Base-by-base conservation (phyloP, 2,329 filamentous ascomycete genomes). In the Dactylellina cionopaga region DNA sequence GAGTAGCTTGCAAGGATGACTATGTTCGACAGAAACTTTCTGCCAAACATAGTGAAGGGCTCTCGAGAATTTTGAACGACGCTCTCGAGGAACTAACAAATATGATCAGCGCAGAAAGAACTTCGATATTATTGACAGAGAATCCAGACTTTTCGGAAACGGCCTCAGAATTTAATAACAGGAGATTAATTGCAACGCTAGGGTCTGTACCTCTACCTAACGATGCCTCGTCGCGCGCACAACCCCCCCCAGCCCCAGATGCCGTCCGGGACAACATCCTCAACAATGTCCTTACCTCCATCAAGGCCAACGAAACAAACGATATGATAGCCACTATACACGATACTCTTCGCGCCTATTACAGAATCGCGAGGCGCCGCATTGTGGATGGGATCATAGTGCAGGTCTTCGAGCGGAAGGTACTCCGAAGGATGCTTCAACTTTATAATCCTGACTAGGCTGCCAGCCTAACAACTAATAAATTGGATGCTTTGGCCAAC, bases 341-440 rank as follows among this genome's bases (percentile, higher is more conserved):
- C 19, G 62, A 66, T n/a, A 31, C 47, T 13, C 51, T 66, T 5
- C 62, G 62, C 2, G 62, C 62, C 10, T 66, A 49, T 24, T 66
- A 66, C 43, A 29, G 62, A 27, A 51, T 66, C 2, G 51, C 62
- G 2, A 49, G 62, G 9, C 62, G 62, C n/a, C 41, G 62, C 11
- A 51, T 66, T 11, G 62, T 66, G 4, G 62, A 66, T 41, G 15
- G 29, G 15, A 66, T 66, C 22, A 66, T 66, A 2, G 25, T 66
- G 4, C 62, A 66, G 41, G 43, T 66, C 5, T 66, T 66, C 24
- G 62, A 66, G 22, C 51, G 62, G 2, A 66, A 66, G 15, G 29
- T 66, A 3, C 19, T 66, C 10, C 62, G 62, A 3, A 29, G 27
- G 27, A 5, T 66, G 6, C 51, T 49, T 1, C 22, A 51, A 1